These are phyloP conservation scores for Tilletia setariae DNA, from an alignment of 1,284 basidiomycete genomes.

Conservation along the genomic window DNA sequence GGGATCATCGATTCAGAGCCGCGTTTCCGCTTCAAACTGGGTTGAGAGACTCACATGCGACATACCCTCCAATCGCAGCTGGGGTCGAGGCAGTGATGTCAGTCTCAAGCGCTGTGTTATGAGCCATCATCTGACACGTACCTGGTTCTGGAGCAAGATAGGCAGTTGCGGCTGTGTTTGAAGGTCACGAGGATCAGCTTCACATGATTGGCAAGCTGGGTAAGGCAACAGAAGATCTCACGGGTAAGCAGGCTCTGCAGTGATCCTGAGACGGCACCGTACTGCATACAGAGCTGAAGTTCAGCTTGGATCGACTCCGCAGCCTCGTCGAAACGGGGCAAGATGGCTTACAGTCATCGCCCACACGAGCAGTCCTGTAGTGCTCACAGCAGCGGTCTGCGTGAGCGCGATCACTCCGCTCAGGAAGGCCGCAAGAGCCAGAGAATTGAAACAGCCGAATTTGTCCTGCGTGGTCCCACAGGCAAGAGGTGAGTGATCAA, in stretches of 20 bases:
- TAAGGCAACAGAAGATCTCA: background rate
- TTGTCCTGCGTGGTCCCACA: background rate
- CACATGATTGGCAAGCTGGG: background rate
- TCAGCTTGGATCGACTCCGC: background rate
- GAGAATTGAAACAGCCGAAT: background rate
- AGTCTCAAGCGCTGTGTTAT: background rate
- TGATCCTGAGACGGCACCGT: background rate
- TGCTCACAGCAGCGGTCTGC: background rate
- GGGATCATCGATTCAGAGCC: background rate
- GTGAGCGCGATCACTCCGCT: background rate
- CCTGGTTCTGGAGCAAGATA: background rate
- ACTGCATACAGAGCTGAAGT: background rate
- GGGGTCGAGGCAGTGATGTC: background rate
- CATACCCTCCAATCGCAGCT: constrained; percentile 6
- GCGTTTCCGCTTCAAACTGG: background rate
- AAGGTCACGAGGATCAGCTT: background rate
- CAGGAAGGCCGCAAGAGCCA: background rate
- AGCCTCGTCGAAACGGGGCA: background rate
- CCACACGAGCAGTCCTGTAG: background rate
- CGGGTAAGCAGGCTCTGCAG: constrained; percentile 12
- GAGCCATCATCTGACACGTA: background rate
- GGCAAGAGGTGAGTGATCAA: background rate
- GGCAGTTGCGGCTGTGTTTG: background rate
- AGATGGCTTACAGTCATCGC: background rate
- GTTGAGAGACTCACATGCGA: background rate